These are phyloP conservation scores for Ogataea corticis DNA, from an alignment of 805 yeast genomes.

Conservation along the genomic window DNA sequence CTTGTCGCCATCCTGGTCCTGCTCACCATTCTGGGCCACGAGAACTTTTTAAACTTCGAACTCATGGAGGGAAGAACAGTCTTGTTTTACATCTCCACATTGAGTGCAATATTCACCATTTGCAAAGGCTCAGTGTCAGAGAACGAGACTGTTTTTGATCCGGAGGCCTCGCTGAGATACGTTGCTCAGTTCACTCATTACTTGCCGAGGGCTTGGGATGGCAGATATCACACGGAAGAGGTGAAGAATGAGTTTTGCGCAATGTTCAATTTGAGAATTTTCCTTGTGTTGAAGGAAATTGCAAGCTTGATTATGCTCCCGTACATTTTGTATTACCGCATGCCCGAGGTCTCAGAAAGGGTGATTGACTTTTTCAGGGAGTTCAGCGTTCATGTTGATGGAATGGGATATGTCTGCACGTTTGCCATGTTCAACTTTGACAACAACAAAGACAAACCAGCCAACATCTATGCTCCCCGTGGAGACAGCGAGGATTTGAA, in stretches of 20 bases:
- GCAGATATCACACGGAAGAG: constrained; percentile 76
- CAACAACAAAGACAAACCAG: constrained; percentile 43
- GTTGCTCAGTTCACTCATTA: constrained; percentile 90
- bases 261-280: constrained; percentile 70
- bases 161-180: constrained; percentile 79
- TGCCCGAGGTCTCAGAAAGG: constrained; percentile 70
- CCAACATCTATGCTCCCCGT: constrained; percentile 12
- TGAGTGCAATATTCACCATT: constrained; percentile 88
- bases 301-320: constrained; percentile 84
- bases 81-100: constrained; percentile 80
- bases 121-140: constrained; percentile 69
- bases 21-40: constrained; percentile 80
- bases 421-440: constrained; percentile 91
- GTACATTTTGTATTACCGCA: constrained; percentile 80
- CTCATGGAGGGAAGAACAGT: constrained; percentile 78
- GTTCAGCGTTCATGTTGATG: constrained; percentile 87
- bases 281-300: constrained; percentile 73
- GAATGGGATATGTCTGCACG: constrained; percentile 90
- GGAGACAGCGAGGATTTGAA: constrained; percentile 32
- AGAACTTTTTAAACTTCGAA: constrained; percentile 86
- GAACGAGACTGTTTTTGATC: constrained; percentile 76
- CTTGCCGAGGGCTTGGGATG: constrained; percentile 85
- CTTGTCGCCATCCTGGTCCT: constrained; percentile 85
- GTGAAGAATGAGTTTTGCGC: constrained; percentile 83
- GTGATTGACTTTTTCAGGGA: constrained; percentile 92